phyloP scores from a whole-genome alignment of 176 grass and related monocot genomes.

The Paspalum vaginatum region DNA sequence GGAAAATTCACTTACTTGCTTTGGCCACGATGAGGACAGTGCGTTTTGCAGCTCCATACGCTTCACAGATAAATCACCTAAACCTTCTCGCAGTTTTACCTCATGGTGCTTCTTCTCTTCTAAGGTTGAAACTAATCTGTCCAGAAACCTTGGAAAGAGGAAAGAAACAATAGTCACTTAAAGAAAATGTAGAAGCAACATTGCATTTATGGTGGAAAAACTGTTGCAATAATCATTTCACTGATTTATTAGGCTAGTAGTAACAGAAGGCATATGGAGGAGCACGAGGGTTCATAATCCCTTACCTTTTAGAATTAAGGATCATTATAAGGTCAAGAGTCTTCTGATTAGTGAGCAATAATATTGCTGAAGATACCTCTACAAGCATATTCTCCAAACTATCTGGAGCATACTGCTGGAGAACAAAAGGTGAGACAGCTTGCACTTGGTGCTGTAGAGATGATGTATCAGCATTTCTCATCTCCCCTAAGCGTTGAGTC shows the following conservation, averaged over 20 bases:
- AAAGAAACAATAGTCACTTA: constrained; percentile 29
- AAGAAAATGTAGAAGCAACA: constrained; percentile 2
- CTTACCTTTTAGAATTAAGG: constrained; percentile 91
- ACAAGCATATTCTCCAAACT: constrained; percentile 65
- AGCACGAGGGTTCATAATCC: constrained; percentile 5
- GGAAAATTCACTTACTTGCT: constrained; percentile 64
- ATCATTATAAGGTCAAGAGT: constrained; percentile 97
- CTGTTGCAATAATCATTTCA: not conserved
- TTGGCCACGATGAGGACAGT: constrained; percentile 89
- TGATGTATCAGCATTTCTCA: constrained; percentile 73
- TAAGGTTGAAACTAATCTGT: constrained; percentile 76
- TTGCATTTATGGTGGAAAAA: constrained; percentile 24
- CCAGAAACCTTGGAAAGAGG: constrained; percentile 67
- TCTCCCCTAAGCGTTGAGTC: constrained; percentile 69
- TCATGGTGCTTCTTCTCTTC: constrained; percentile 98
- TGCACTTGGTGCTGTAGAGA: constrained; percentile 96
- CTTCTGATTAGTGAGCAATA: constrained; percentile 82
- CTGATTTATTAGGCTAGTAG: not conserved
- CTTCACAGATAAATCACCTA: constrained; percentile 82
- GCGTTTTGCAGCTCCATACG: constrained; percentile 93
- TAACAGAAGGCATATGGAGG: constrained; percentile 1
- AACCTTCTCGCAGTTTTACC: constrained; percentile 71
- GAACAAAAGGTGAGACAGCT: constrained; percentile 86
- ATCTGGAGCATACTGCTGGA: constrained; percentile 87
- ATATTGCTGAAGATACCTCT: constrained; percentile 72